A percentile compares a stretch with the other conserved stretches of the same genome.
Evolutionary conservation across 2,329 filamentous ascomycete species (phyloP).

Genomic region (Teratosphaeria gauchensis): DNA sequence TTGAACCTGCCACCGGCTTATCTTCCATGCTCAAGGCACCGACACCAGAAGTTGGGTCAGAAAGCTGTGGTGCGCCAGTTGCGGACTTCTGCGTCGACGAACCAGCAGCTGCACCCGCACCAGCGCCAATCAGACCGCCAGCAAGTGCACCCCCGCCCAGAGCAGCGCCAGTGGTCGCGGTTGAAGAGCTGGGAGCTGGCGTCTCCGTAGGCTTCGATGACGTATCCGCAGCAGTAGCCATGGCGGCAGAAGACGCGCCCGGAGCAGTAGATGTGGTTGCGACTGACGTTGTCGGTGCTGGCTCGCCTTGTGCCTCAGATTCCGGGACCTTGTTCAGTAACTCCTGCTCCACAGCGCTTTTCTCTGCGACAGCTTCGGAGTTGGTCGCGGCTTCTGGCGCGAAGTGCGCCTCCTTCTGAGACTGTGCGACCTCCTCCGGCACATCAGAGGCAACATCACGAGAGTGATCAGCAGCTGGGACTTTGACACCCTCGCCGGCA

Average conservation of each 20-base stretch:
- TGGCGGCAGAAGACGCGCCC: conserved; percentile 3
- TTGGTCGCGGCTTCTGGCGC: conserved; percentile 64
- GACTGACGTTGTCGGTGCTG: conserved; percentile 20
- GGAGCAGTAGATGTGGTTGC: conserved; percentile 27
- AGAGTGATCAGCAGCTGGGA: conserved; percentile 12
- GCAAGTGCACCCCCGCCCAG: background rate
- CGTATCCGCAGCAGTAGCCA: conserved; percentile 17
- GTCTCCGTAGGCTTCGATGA: background rate
- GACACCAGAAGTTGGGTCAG: conserved; percentile 16
- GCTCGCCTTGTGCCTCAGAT: conserved; percentile 30
- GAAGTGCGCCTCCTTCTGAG: conserved; percentile 27
- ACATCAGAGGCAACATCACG: conserved; percentile 17
- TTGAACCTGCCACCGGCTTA: conserved; percentile 10
- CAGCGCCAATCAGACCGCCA: conserved; percentile 2
- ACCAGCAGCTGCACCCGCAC: conserved; percentile 5
- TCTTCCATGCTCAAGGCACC: conserved; percentile 19
- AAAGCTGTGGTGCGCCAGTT: conserved; percentile 22
- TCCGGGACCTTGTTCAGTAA: conserved; percentile 51
- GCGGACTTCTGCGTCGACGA: conserved; percentile 4
- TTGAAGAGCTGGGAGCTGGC: background rate
- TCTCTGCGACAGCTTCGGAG: conserved; percentile 60
- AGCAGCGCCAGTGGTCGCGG: background rate
- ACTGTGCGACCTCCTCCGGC: conserved; percentile 19
- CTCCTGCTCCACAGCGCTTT: conserved; percentile 65
- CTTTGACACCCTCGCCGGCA: conserved; percentile 13